Conservation (phyloP, 805 yeast genomes). For the Nakazawaea anatomiae region DNA sequence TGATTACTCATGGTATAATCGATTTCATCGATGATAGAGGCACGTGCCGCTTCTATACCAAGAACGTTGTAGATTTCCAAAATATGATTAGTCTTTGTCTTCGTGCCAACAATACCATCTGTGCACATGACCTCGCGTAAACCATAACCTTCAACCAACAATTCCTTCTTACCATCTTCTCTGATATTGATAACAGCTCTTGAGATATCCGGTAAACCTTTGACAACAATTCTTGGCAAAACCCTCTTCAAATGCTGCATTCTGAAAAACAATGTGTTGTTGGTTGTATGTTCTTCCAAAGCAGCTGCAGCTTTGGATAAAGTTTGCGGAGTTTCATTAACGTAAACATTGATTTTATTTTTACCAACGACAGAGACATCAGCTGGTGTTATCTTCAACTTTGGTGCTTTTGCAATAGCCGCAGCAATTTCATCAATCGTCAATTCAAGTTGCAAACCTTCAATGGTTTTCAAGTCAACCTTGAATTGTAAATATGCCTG, state of each 20-base stretch:
- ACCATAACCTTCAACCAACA: conserved; percentile 97
- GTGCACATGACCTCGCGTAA: conserved; percentile 94
- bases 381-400: conserved; percentile 70
- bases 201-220: conserved; percentile 86
- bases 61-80: conserved; percentile 83
- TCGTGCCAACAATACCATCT: conserved; percentile 89
- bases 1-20: conserved; percentile 98
- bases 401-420: conserved; percentile 82
- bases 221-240: conserved; percentile 82
- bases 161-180: conserved; percentile 80
- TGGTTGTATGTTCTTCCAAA: conserved; percentile 24
- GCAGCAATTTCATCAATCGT: conserved; percentile 79
- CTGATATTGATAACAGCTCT: conserved; percentile 95
- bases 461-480: conserved; percentile 79
- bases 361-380: conserved; percentile 67
- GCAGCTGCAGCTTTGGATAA: conserved; percentile 23
- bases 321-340: conserved; percentile 35
- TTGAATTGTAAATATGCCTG: conserved; percentile 75
- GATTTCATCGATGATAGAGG: conserved; percentile 88
- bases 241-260: conserved; percentile 86
- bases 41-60: conserved; percentile 97
- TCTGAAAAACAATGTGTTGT: conserved; percentile 66
- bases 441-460: conserved; percentile 82
- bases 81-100: conserved; percentile 87
- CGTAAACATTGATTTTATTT: conserved; percentile 62